Evolutionary conservation across 768 basidiomycete genomes (phyloP).

Genomic region (Candolleomyces aberdarensis): DNA sequence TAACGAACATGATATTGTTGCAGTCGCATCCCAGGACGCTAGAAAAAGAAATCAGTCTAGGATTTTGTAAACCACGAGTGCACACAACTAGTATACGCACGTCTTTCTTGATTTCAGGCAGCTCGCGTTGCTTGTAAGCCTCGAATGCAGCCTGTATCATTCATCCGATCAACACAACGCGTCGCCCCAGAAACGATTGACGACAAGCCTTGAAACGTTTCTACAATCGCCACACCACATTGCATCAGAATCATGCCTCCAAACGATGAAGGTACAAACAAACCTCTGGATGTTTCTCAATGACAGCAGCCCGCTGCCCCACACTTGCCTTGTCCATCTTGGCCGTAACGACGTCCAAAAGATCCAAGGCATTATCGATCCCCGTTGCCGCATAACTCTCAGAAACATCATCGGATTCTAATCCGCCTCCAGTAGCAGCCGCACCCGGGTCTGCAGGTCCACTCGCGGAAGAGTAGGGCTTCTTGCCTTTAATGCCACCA

Average conservation of each 20-base stretch:
- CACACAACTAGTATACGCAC: slow-evolving; percentile 35
- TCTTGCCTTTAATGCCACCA: slow-evolving; percentile 51
- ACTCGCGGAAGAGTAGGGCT: neutral
- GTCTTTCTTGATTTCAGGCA: slow-evolving; percentile 75
- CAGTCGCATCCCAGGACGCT: slow-evolving; percentile 88
- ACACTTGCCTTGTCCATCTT: slow-evolving; percentile 93
- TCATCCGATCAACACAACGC: neutral
- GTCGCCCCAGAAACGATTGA: neutral
- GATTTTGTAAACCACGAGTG: slow-evolving; percentile 5
- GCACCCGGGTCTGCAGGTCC: slow-evolving; percentile 84
- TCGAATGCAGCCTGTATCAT: slow-evolving; percentile 73
- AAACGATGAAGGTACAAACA: slow-evolving; percentile 25
- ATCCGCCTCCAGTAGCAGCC: slow-evolving; percentile 69
- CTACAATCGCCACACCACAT: slow-evolving; percentile 34
- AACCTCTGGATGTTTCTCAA: slow-evolving; percentile 93
- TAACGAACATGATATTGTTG: slow-evolving; percentile 79
- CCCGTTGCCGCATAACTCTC: slow-evolving; percentile 81
- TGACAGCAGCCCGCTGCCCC: slow-evolving; percentile 79
- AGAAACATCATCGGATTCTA: slow-evolving; percentile 20
- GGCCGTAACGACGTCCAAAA: slow-evolving; percentile 84
- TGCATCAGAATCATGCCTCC: slow-evolving; percentile 10
- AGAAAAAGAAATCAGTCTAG: slow-evolving; percentile 5
- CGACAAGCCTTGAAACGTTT: slow-evolving; percentile 78
- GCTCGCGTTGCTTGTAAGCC: slow-evolving; percentile 83
- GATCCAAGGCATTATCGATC: slow-evolving; percentile 86